Evolutionary conservation across 805 yeast species (phyloP).

Genomic region (Wickerhamiella kurtzmanii): DNA sequence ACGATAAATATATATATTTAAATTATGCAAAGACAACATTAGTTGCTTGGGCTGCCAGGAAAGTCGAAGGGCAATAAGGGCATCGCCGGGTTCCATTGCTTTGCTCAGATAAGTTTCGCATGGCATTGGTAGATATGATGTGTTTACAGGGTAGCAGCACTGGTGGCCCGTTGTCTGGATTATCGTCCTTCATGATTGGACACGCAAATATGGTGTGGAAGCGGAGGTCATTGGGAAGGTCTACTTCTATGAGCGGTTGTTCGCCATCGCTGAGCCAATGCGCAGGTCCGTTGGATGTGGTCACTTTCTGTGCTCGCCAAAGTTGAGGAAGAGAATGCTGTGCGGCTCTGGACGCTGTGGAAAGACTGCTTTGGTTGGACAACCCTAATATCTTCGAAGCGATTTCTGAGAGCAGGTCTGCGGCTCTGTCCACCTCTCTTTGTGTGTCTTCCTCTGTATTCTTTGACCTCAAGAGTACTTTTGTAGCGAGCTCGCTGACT

Average conservation of each 20-base stretch:
- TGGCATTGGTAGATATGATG: conserved; percentile 33
- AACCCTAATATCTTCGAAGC: not conserved
- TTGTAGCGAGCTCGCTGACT: not conserved
- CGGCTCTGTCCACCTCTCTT: too few species aligned
- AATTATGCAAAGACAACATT: not conserved
- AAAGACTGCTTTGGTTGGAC: not conserved
- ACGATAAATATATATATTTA: not conserved
- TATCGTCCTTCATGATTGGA: conserved; percentile 57
- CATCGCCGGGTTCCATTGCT: not conserved
- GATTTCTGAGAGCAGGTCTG: not conserved
- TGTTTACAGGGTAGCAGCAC: conserved; percentile 52
- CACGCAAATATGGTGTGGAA: conserved; percentile 59
- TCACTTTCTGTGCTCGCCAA: not conserved
- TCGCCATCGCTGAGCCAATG: not conserved
- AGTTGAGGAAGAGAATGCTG: not conserved
- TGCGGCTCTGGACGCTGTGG: not conserved
- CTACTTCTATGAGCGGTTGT: conserved; percentile 31
- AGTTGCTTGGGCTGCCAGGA: not conserved
- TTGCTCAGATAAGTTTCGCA: not conserved
- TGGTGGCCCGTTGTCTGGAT: conserved; percentile 39
- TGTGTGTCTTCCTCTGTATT: not conserved
- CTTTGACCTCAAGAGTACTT: not conserved
- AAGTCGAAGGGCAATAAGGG: not conserved
- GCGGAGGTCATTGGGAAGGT: conserved; percentile 38
- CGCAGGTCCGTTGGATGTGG: not conserved